Conservation (phyloP, 805 yeast genomes). For the Nematodospora valgi region DNA sequence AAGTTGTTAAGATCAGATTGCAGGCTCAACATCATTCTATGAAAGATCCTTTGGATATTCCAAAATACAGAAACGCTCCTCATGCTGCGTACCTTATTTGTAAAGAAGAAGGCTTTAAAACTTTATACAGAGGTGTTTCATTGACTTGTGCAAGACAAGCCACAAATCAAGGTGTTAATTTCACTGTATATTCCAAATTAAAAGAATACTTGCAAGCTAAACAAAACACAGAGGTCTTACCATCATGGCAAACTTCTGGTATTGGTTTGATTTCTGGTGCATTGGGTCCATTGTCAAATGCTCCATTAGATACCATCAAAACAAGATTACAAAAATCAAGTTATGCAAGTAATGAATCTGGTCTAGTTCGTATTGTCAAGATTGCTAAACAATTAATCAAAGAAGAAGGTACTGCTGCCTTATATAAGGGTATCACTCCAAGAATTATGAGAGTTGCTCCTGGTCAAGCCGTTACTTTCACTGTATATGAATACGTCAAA, state of each 20-base stretch:
- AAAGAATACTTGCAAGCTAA: conserved; percentile 65
- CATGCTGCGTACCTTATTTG: conserved; percentile 84
- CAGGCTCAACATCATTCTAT: conserved; percentile 94
- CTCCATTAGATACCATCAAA: conserved; percentile 95
- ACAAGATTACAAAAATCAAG: conserved; percentile 93
- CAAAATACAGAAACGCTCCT: conserved; percentile 88
- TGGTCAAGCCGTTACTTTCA: conserved; percentile 98
- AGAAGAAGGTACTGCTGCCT: conserved; percentile 71
- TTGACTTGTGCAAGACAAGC: conserved; percentile 98
- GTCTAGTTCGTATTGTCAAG: conserved; percentile 72
- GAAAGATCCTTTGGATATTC: conserved; percentile 75
- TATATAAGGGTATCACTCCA: conserved; percentile 81
- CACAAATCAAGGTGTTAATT: conserved; percentile 96
- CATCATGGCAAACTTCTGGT: conserved; percentile 90
- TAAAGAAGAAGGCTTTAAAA: conserved; percentile 85
- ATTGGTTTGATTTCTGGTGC: conserved; percentile 95
- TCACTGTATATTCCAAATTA: conserved; percentile 87
- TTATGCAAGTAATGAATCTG: conserved; percentile 61
- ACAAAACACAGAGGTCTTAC: conserved; percentile 59
- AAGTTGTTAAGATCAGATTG: conserved; percentile 91
- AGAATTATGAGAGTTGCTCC: conserved; percentile 99
- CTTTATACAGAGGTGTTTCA: conserved; percentile 90
- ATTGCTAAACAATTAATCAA: conserved; percentile 77
- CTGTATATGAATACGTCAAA: conserved; percentile 89
- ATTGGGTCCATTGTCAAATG: conserved; percentile 94